A percentile compares a stretch with the other conserved stretches of the same genome.
Evolutionary conservation across 768 basidiomycete genomes (phyloP).

Genomic region (Macrolepiota dolichaula): DNA sequence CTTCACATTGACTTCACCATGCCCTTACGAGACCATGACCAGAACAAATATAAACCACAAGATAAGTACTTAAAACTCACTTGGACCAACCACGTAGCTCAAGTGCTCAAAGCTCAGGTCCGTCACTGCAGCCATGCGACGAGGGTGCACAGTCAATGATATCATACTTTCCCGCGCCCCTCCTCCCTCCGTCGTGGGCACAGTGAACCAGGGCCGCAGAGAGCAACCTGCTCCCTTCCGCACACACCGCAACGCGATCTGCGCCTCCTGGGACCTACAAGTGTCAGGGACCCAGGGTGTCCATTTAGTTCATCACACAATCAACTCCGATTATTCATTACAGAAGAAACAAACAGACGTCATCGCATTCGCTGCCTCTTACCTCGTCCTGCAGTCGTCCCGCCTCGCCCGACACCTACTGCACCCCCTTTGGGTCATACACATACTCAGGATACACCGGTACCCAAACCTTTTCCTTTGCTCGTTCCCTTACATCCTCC

Average conservation of each 20-base stretch:
- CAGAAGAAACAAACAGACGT: not conserved
- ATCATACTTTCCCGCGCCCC: not conserved
- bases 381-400: no score
- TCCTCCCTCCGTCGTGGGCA: not conserved
- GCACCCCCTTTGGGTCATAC: conserved; percentile 55
- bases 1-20: no score
- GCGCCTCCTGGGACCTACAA: not conserved
- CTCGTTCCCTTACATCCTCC: conserved; percentile 51
- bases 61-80: no score
- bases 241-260: not conserved
- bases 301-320: not conserved
- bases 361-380: not conserved
- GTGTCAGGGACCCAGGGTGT: not conserved
- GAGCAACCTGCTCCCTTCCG: not conserved
- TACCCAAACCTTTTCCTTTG: conserved; percentile 53
- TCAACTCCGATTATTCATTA: not conserved
- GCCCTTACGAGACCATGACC: no score
- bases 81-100: no score
- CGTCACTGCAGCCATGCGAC: not conserved
- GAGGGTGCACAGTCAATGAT: not conserved
- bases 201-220: not conserved
- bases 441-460: conserved; percentile 64
- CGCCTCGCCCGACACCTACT: conserved; percentile 14
- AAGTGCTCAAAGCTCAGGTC: no score
- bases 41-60: no score